Base-by-base conservation (phyloP, 768 basidiomycete genomes). In the Ramaria rubella region DNA sequence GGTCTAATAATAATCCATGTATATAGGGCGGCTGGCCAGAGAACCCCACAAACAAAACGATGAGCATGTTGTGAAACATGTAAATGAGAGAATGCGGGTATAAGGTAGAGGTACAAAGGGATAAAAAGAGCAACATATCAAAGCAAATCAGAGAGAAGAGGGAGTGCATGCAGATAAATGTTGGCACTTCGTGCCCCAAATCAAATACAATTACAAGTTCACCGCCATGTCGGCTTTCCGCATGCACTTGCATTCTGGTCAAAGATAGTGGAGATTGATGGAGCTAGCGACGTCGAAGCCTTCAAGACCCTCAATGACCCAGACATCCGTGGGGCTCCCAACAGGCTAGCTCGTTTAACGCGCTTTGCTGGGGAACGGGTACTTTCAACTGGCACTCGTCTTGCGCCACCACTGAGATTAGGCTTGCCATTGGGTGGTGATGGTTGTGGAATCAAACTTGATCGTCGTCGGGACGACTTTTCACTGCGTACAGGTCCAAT, bases 361-460 rank as follows among this genome's bases (percentile, higher is more conserved):
- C 58, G 58, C 19, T 61, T 59, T 14, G 58, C 58, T 7, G 58
- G 58, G 21, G 60, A 52, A n/a, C 49, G 53, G 12, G 55, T 34
- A 31, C 54, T 27, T 12, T 54, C 53, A 7, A 59, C 21, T 15
- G 54, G 53, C 7, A 55, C 45, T 33, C 58, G 44, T 14, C 53
- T 27, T 30, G 58, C 57, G 17, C 49, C 46, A 4, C 53, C 53
- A 15, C 31, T 8, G 36, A 40, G 42, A 15, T 51, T 19, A 14
- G 45, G 8, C 14, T 51, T 29, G 8, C 68, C 72, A 24, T 65
- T 66, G 42, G 66, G 71, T n/a, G 77, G 74, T 15, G 81, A 78
- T 49, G 81, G 76, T 60, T 82, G 81, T n/a, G 85, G 85, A 59
- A 92, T 87, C 75, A 90, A 70, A 64, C 90, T 93, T 36, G 90